phyloP scores from a whole-genome alignment of 2,329 filamentous ascomycete species.

The Fusarium irregulare region DNA sequence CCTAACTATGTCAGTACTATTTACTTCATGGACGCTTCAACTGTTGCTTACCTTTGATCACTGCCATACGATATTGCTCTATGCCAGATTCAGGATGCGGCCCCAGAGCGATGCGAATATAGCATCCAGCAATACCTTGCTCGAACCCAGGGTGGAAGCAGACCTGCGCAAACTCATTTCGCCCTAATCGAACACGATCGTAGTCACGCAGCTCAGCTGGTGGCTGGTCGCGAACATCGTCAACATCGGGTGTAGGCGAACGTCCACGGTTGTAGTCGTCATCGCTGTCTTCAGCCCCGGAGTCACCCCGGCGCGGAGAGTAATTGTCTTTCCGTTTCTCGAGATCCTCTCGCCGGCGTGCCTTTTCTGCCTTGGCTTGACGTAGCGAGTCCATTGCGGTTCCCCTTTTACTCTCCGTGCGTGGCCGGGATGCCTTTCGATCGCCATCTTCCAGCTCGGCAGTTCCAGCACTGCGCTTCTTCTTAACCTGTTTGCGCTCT shows the following conservation, averaged over 20 bases:
- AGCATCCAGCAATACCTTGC: constrained; percentile 83
- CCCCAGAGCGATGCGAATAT: constrained; percentile 85
- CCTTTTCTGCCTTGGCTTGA: constrained; percentile 71
- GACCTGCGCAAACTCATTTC: constrained; percentile 87
- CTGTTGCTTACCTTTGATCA: constrained; percentile 77
- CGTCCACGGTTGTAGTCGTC: constrained; percentile 77
- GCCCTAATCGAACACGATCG: constrained; percentile 84
- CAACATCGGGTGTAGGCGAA: constrained; percentile 68
- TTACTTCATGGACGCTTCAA: background rate
- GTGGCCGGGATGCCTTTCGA: constrained; percentile 78
- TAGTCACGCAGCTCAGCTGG: constrained; percentile 83
- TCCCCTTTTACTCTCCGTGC: constrained; percentile 62
- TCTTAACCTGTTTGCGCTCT: constrained; percentile 64
- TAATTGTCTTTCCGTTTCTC: constrained; percentile 68
- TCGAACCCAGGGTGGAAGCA: constrained; percentile 96
- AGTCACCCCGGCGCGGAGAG: constrained; percentile 50
- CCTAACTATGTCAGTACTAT: constrained; percentile 59
- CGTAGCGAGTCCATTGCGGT: constrained; percentile 78
- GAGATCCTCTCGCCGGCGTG: constrained; percentile 61
- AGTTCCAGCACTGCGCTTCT: constrained; percentile 81
- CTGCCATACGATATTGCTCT: constrained; percentile 86
- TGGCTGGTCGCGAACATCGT: constrained; percentile 75
- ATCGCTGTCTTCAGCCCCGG: constrained; percentile 75
- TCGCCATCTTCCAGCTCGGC: constrained; percentile 81
- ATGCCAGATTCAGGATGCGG: constrained; percentile 77